A percentile compares a stretch with the other conserved stretches of the same genome.
Conservation (phyloP, 2,329 filamentous ascomycete species). For the Pseudonectria buxi region DNA sequence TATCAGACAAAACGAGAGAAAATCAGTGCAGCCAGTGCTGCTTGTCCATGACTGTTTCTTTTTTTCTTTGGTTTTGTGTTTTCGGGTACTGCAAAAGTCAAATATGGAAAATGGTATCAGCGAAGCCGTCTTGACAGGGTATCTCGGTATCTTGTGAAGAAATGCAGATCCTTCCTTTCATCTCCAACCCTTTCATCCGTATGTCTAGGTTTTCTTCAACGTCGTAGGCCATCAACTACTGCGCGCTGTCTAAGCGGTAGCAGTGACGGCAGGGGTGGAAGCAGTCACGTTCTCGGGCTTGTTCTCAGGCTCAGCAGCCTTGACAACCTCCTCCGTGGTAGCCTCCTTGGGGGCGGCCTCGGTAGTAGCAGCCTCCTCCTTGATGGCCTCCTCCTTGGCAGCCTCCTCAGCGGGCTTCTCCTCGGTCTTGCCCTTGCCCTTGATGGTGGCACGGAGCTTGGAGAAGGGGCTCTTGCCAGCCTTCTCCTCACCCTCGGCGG, state of each 20-base stretch:
- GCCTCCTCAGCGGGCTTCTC: slow-evolving; percentile 33
- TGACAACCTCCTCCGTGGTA: slow-evolving; percentile 26
- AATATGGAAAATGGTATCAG: slow-evolving; percentile 35
- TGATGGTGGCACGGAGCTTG: slow-evolving; percentile 53
- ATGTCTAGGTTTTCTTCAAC: slow-evolving; percentile 18
- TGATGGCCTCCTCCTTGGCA: slow-evolving; percentile 23
- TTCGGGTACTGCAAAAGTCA: slow-evolving; percentile 17
- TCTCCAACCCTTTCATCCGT: slow-evolving; percentile 38
- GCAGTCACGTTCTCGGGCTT: slow-evolving; percentile 36
- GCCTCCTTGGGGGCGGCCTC: slow-evolving; percentile 28
- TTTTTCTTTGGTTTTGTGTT: slow-evolving; percentile 12
- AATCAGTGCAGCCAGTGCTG: slow-evolving; percentile 20
- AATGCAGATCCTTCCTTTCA: slow-evolving; percentile 48
- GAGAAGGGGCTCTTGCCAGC: slow-evolving; percentile 47
- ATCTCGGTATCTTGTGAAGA: slow-evolving; percentile 45
- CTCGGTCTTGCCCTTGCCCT: slow-evolving; percentile 40
- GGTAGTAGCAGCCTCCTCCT: slow-evolving; percentile 20
- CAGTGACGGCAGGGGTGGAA: slow-evolving; percentile 42
- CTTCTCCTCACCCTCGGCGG: slow-evolving; percentile 58
- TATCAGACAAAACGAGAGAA: slow-evolving; percentile 33
- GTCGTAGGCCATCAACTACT: slow-evolving; percentile 20
- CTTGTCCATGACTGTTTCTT: slow-evolving; percentile 11
- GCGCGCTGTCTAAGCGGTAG: slow-evolving; percentile 40
- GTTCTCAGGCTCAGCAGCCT: slow-evolving; percentile 28
- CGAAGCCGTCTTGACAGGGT: slow-evolving; percentile 47